phyloP scores from a whole-genome alignment of 2,329 filamentous ascomycete species.

The Zasmidium citrigriseum region DNA sequence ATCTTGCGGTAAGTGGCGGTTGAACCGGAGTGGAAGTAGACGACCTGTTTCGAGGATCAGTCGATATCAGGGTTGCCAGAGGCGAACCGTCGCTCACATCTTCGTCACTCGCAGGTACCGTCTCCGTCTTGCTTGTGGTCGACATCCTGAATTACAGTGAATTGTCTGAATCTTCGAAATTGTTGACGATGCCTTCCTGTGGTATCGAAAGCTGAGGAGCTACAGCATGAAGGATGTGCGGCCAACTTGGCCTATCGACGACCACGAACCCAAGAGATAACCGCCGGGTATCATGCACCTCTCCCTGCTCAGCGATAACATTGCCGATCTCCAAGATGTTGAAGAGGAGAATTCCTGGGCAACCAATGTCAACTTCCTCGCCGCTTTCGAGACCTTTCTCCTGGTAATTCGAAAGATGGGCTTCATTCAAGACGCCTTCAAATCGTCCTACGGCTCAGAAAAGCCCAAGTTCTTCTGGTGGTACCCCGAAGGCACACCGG shows the following conservation, averaged over 20 bases:
- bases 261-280: neutral
- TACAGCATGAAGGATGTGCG: neutral
- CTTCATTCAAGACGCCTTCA: constrained; percentile 14
- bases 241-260: constrained; percentile 6
- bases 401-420: constrained; percentile 4
- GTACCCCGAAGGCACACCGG: constrained; percentile 18
- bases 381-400: neutral
- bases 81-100: neutral
- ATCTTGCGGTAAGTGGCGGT: constrained; percentile 11
- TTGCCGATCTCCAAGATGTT: neutral
- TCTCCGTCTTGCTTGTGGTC: neutral
- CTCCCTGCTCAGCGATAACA: neutral
- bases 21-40: constrained; percentile 17
- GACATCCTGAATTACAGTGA: neutral
- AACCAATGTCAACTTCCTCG: neutral
- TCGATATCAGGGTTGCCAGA: neutral
- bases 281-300: neutral
- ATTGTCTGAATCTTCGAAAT: neutral
- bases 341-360: neutral
- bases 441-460: constrained; percentile 15
- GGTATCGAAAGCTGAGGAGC: neutral
- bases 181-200: neutral
- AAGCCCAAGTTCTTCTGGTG: constrained; percentile 22
- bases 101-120: neutral
- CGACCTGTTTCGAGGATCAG: neutral